Evolutionary conservation across 2,329 filamentous ascomycete species (phyloP).

Genomic region (Aspergillus japonicus): DNA sequence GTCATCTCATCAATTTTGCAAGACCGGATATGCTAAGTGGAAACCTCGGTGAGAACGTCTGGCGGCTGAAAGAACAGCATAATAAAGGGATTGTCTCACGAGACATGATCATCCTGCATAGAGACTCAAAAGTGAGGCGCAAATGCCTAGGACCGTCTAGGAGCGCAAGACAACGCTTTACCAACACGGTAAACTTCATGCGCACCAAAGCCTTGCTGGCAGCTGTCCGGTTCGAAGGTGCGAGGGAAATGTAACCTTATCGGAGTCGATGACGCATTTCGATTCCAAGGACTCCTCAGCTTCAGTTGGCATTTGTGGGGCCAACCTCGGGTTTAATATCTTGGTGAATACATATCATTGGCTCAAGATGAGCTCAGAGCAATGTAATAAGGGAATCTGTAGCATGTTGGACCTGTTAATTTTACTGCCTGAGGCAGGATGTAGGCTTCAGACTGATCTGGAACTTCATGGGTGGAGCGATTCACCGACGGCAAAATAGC

Average conservation of each 20-base stretch:
- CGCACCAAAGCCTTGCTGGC: not conserved
- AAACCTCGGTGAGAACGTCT: not conserved
- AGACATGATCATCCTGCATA: not conserved
- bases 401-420: not conserved
- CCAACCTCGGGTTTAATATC: not conserved
- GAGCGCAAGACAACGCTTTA: not conserved
- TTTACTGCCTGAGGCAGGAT: not conserved
- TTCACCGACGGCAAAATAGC: not conserved
- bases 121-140: not conserved
- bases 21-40: too few relatives aligned
- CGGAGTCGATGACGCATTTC: slow-evolving; percentile 6
- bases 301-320: not conserved
- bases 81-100: not conserved
- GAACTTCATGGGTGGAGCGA: not conserved
- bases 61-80: not conserved
- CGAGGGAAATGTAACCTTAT: slow-evolving; percentile 6
- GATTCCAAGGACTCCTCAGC: not conserved
- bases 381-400: not conserved
- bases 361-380: not conserved
- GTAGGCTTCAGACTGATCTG: not conserved
- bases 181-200: not conserved
- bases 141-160: not conserved
- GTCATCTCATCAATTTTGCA: not conserved
- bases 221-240: not conserved
- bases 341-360: not conserved